Conservation (phyloP, 768 basidiomycete genomes). For the Psilocybe sp. region DNA sequence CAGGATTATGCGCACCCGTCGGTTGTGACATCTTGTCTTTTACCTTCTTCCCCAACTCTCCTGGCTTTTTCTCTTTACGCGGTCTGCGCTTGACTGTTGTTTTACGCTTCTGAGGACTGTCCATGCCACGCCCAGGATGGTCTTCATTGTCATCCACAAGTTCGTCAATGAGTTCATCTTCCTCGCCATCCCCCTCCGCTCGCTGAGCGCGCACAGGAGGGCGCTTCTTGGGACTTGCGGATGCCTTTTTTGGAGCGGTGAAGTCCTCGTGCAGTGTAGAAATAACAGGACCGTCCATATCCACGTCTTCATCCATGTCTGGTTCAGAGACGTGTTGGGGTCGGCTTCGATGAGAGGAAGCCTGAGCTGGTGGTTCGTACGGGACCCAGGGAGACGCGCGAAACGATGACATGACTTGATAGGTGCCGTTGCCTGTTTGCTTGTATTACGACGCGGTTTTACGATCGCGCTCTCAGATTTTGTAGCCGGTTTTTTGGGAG, state of each 20-base stretch:
- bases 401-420: constrained; percentile 40
- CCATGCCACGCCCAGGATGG: constrained; percentile 23
- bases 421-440: constrained; percentile 28
- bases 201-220: constrained; percentile 27
- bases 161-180: constrained; percentile 81
- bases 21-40: constrained; percentile 37
- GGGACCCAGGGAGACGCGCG: constrained; percentile 63
- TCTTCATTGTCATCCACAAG: constrained; percentile 49
- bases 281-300: constrained; percentile 82
- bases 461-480: constrained; percentile 6
- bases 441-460: constrained; percentile 27
- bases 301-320: constrained; percentile 44
- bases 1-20: constrained; percentile 33
- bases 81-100: constrained; percentile 47
- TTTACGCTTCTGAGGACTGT: constrained; percentile 48
- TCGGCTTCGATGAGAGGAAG: constrained; percentile 19
- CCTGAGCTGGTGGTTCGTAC: constrained; percentile 39
- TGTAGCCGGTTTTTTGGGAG: not conserved
- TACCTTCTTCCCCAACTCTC: constrained; percentile 45
- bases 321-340: constrained; percentile 21
- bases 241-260: constrained; percentile 39
- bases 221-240: constrained; percentile 16
- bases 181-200: constrained; percentile 68
- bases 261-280: constrained; percentile 74
- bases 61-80: constrained; percentile 48